phyloP scores from a whole-genome alignment of 768 basidiomycete genomes.

The Trametes gibbosa region DNA sequence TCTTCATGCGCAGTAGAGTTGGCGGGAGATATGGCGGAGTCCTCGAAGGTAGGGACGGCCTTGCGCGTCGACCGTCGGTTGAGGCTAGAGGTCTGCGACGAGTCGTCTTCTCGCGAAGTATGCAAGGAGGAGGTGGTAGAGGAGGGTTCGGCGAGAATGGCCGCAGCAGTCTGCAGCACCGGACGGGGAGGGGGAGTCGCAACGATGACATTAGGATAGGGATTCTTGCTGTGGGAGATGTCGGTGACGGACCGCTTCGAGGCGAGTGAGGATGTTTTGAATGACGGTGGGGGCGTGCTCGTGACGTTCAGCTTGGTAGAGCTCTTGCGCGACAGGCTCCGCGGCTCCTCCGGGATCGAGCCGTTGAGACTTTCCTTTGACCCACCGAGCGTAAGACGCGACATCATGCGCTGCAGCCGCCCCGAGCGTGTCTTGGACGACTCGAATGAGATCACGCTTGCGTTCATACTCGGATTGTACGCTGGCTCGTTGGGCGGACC shows the following conservation, averaged over 20 bases:
- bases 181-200: conserved; percentile 28
- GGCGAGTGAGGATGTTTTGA: conserved; percentile 15
- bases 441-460: conserved; percentile 42
- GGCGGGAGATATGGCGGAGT: conserved; percentile 2
- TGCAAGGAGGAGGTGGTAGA: conserved; percentile 15
- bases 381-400: conserved; percentile 52
- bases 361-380: conserved; percentile 34
- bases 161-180: conserved; percentile 1
- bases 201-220: conserved; percentile 32
- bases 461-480: conserved; percentile 31
- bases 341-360: conserved; percentile 29
- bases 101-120: conserved; percentile 10
- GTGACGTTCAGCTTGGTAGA: background rate
- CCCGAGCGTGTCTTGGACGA: conserved; percentile 41
- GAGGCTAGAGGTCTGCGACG: conserved; percentile 15
- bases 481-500: conserved; percentile 47
- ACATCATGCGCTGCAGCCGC: conserved; percentile 80
- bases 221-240: background rate
- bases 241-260: conserved; percentile 18
- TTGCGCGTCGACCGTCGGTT: conserved; percentile 26
- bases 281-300: conserved; percentile 25
- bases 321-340: conserved; percentile 15
- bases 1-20: conserved; percentile 4
- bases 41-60: conserved; percentile 23
- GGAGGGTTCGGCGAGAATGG: conserved; percentile 7